Conservation (phyloP, 768 basidiomycete species). For the Mycena vulgaris region DNA sequence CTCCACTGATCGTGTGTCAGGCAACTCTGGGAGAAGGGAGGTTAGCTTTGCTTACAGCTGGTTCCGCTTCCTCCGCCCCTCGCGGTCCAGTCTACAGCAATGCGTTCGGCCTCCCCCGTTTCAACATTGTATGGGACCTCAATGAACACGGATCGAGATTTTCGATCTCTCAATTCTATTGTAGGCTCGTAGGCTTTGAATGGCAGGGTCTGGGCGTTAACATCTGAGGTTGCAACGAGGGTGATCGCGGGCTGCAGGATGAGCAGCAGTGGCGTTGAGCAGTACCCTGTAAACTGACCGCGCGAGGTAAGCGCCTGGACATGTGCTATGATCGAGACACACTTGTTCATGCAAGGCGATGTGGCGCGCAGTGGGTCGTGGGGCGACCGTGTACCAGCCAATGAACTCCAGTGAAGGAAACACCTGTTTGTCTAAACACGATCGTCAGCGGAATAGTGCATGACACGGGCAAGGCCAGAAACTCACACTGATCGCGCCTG, state of each 20-base stretch:
- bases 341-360: constrained; percentile 92
- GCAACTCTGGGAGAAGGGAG: constrained; percentile 6
- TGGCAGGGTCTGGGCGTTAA: constrained; percentile 84
- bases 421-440: constrained; percentile 90
- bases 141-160: constrained; percentile 84
- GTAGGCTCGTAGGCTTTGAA: constrained; percentile 95
- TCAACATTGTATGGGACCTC: constrained; percentile 92
- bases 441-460: constrained; percentile 18
- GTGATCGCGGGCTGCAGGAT: constrained; percentile 73
- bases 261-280: constrained; percentile 92
- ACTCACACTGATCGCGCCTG: constrained; percentile 88
- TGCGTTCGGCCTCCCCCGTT: constrained; percentile 98
- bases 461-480: constrained; percentile 17
- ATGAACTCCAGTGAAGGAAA: constrained; percentile 98
- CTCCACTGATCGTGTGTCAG: constrained; percentile 72
- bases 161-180: constrained; percentile 86
- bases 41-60: constrained; percentile 69
- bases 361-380: constrained; percentile 81
- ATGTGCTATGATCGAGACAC: constrained; percentile 25
- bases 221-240: constrained; percentile 60
- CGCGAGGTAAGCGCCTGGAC: constrained; percentile 12
- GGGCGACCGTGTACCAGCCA: constrained; percentile 96
- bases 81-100: constrained; percentile 97
- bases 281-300: constrained; percentile 83
- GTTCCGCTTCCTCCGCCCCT: constrained; percentile 88